Evolutionary conservation across 2,329 filamentous ascomycete species (phyloP).

Genomic region (Fusarium sp.): DNA sequence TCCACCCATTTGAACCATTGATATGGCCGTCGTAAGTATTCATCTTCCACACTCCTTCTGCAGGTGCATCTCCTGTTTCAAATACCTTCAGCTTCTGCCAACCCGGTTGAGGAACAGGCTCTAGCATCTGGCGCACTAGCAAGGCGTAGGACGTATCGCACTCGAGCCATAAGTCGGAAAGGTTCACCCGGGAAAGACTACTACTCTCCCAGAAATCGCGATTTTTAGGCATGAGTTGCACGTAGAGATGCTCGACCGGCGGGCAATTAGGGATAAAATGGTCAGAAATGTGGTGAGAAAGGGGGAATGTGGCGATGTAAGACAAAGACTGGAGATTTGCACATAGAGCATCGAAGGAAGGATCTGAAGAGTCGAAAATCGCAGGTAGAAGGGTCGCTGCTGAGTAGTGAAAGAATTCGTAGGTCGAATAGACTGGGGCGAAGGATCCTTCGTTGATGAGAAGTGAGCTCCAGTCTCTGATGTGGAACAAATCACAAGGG

Average conservation of each 20-base stretch:
- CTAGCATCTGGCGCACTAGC: slow-evolving; percentile 58
- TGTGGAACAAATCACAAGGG: slow-evolving; percentile 63
- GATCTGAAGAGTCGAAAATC: slow-evolving; percentile 59
- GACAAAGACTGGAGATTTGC: slow-evolving; percentile 61
- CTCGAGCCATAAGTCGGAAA: slow-evolving; percentile 65
- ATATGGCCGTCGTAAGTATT: slow-evolving; percentile 56
- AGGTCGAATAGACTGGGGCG: slow-evolving; percentile 75
- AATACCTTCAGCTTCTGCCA: slow-evolving; percentile 62
- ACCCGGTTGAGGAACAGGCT: slow-evolving; percentile 39
- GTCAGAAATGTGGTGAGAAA: slow-evolving; percentile 68
- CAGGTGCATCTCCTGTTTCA: slow-evolving; percentile 62
- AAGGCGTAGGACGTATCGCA: slow-evolving; percentile 63
- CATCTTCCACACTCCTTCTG: slow-evolving; percentile 61
- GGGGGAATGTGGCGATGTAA: slow-evolving; percentile 77
- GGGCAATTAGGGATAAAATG: slow-evolving; percentile 62
- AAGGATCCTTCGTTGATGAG: slow-evolving; percentile 82
- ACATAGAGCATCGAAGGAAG: slow-evolving; percentile 52
- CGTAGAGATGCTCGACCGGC: slow-evolving; percentile 64
- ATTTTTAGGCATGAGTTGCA: slow-evolving; percentile 61
- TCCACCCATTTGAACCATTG: slow-evolving; percentile 56
- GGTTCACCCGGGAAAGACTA: slow-evolving; percentile 55
- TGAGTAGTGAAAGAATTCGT: slow-evolving; percentile 76
- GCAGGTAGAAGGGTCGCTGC: slow-evolving; percentile 72
- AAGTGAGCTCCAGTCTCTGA: slow-evolving; percentile 74
- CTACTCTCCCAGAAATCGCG: slow-evolving; percentile 54